Evolutionary conservation across 164 flowering plant genomes (phyloP), one percentile per base, ranked within the genome.

Genomic region (Piper longum): DNA sequence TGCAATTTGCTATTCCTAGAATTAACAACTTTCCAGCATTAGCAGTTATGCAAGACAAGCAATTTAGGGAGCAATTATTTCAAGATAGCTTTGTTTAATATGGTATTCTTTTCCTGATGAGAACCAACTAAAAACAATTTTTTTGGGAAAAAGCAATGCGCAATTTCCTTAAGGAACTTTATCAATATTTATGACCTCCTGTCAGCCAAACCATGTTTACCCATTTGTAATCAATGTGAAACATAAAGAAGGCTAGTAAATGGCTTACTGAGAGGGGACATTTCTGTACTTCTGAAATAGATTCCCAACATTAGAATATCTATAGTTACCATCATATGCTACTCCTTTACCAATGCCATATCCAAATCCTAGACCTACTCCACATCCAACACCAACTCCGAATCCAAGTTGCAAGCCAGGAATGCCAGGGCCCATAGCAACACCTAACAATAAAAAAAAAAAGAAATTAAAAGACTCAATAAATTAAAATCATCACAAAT

Each of bases 301-400:
- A 66, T 73, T 81, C 43, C 87, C 91, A 26, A 83, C 78, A 70
- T 92, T 92, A 42, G 93, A 73, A 71, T 89, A 78, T 63, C 69
- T 77, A 6, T 75, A 70, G 39, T 69, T 61, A 48, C 78, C 87
- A 70, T 92, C 98, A 61, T 80, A 76, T 48, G 96, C 96, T 67
- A 83, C 57, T 36, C 98, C 98, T 56, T 68, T 87, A 16, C 98
- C 98, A 2, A 77, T 65, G 4, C 96, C 98, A 78, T 92, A 92
- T 60, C 98, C 96, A 74, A 89, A 89, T 51, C 98, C 98, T 26
- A 83, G 5, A 12, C 98, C 98, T 70, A 89, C 67, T 26, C 98
- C 98, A 78, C 98, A 92, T 56, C 98, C 98, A 63, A 80, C 96
- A 55, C 98, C 98, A 52, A 89, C 7, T 42, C 98, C 98, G 73